Evolutionary conservation across 148 eudicot genomes (phyloP).

Genomic region (Camellia lanceoleosa): DNA sequence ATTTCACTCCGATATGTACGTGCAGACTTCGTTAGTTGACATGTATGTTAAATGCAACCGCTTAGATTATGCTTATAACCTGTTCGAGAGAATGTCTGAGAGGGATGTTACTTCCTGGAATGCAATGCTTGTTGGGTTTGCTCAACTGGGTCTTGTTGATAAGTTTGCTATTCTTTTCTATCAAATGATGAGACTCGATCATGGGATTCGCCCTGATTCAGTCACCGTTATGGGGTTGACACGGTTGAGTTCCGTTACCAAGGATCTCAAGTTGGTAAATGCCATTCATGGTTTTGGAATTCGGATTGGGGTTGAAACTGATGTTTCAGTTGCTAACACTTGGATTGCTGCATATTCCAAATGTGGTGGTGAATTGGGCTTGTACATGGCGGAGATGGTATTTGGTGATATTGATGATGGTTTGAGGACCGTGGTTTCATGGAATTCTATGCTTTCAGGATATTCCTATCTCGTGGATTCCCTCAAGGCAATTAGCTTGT

Average conservation of each 20-base stretch:
- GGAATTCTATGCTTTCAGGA: conserved; percentile 59
- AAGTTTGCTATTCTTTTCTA: conserved; percentile 33
- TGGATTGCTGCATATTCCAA: conserved; percentile 61
- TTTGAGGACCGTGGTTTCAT: conserved; percentile 48
- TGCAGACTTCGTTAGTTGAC: conserved; percentile 53
- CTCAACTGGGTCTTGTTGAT: conserved; percentile 37
- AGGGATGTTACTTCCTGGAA: conserved; percentile 67
- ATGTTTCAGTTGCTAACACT: conserved; percentile 58
- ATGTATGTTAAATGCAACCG: conserved; percentile 51
- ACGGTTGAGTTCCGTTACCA: conserved; percentile 28
- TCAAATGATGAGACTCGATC: conserved; percentile 55
- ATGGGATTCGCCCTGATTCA: conserved; percentile 37
- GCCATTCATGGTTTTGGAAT: conserved; percentile 46
- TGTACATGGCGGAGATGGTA: conserved; percentile 41
- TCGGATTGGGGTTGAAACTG: conserved; percentile 37
- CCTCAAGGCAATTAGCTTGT: conserved; percentile 24
- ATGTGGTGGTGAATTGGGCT: conserved; percentile 31
- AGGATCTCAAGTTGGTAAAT: conserved; percentile 31
- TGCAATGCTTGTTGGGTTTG: conserved; percentile 56
- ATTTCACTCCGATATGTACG: conserved; percentile 35
- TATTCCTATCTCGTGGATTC: conserved; percentile 30
- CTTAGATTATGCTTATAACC: conserved; percentile 30
- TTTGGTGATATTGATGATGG: conserved; percentile 33
- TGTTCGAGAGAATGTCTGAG: conserved; percentile 52
- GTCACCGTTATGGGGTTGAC: conserved; percentile 52